Evolutionary conservation across 805 yeast species (phyloP).

Genomic region (Zygosaccharomyces kombuchaensis): DNA sequence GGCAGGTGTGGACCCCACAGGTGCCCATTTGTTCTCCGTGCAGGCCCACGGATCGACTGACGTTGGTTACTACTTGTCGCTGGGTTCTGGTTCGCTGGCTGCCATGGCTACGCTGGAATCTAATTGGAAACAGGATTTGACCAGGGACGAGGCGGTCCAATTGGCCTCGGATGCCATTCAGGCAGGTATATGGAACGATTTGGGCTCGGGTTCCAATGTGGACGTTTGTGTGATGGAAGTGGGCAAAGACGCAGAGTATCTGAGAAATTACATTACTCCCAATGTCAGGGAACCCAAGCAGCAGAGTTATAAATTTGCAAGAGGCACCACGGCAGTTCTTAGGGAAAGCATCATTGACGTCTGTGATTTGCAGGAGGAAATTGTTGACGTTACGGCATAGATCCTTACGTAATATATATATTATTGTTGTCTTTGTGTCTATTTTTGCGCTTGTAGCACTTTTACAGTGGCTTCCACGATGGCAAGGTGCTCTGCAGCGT

Average conservation of each 20-base stretch:
- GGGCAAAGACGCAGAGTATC: slow-evolving; percentile 79
- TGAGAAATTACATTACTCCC: slow-evolving; percentile 87
- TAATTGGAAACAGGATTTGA: slow-evolving; percentile 73
- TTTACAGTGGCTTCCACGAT: slow-evolving; percentile 85
- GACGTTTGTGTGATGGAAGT: slow-evolving; percentile 95
- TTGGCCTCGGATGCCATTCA: slow-evolving; percentile 90
- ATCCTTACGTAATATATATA: not conserved
- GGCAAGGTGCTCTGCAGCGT: slow-evolving; percentile 78
- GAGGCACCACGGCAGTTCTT: slow-evolving; percentile 92
- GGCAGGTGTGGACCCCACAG: slow-evolving; percentile 97
- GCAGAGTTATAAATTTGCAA: slow-evolving; percentile 74
- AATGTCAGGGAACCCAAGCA: slow-evolving; percentile 81
- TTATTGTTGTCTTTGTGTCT: not conserved
- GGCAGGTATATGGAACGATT: slow-evolving; percentile 98
- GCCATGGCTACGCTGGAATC: slow-evolving; percentile 97
- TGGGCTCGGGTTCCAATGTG: slow-evolving; percentile 97
- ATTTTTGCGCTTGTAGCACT: slow-evolving; percentile 39
- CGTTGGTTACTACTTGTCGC: slow-evolving; percentile 84
- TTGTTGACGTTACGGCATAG: slow-evolving; percentile 37
- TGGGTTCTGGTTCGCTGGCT: slow-evolving; percentile 96
- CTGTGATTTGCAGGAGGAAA: slow-evolving; percentile 66
- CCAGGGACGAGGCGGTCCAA: slow-evolving; percentile 85
- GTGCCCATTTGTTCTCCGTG: slow-evolving; percentile 85
- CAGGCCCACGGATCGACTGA: slow-evolving; percentile 99
- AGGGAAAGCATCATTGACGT: slow-evolving; percentile 60